Conservation (phyloP, 495 filamentous ascomycete genomes). For the Thermothielavioides terrestris region DNA sequence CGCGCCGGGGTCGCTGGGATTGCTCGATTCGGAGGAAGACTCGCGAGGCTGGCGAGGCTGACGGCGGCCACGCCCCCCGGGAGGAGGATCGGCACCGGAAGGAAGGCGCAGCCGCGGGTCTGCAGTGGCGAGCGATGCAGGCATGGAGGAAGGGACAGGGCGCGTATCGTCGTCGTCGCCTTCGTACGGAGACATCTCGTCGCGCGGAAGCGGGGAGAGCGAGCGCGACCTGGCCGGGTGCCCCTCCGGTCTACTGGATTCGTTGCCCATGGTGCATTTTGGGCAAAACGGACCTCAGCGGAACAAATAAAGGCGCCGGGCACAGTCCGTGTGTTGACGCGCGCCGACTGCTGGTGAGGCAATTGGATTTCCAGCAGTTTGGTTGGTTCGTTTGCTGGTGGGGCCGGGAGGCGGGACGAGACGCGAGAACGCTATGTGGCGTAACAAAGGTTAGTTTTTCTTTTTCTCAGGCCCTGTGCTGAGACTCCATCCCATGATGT, state of each 20-base stretch:
- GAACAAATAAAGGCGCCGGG: neutral
- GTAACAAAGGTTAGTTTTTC: too few relatives aligned
- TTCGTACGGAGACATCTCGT: neutral
- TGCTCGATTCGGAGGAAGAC: too few relatives aligned
- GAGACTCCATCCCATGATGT: too few relatives aligned
- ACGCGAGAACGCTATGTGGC: too few relatives aligned
- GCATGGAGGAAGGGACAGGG: constrained; percentile 4
- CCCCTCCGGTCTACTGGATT: constrained; percentile 1
- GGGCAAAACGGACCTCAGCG: neutral
- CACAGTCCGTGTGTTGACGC: neutral
- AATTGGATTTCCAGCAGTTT: neutral
- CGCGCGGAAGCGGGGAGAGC: constrained; percentile 9
- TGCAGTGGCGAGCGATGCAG: neutral
- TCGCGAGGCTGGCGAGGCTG: neutral
- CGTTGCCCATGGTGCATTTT: constrained; percentile 9
- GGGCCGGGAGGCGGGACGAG: too few relatives aligned
- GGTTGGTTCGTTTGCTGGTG: too few relatives aligned
- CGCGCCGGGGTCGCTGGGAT: too few relatives aligned
- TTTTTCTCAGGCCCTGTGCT: too few relatives aligned
- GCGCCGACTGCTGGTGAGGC: too few relatives aligned
- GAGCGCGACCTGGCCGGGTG: constrained; percentile 3
- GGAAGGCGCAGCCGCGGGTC: too few relatives aligned
- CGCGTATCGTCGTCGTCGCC: neutral
- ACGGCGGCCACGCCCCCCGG: neutral
- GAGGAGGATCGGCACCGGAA: neutral